Percentiles rank a stretch among this genome's conserved stretches.
Conservation (phyloP, 352 stramenopile genomes). For the Pythium phragmitis region DNA sequence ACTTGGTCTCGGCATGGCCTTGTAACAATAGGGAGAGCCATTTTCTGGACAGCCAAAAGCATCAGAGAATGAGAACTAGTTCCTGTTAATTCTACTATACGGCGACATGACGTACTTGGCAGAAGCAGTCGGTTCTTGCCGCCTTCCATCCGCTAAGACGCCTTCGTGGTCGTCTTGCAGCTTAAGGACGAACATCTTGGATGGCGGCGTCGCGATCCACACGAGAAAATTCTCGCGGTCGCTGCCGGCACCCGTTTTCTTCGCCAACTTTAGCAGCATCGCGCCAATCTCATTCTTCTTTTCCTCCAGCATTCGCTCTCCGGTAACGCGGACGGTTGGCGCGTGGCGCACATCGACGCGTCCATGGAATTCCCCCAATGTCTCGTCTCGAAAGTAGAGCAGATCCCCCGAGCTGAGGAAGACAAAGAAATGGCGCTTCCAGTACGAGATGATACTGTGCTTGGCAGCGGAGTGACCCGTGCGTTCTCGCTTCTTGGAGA, state of each 20-base stretch:
- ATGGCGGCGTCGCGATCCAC: conserved; percentile 81
- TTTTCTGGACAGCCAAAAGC: conserved; percentile 34
- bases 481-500: conserved; percentile 74
- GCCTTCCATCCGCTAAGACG: conserved; percentile 19
- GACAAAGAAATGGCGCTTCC: conserved; percentile 82
- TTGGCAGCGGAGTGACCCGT: conserved; percentile 56
- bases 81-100: too few relatives aligned
- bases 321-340: conserved; percentile 75
- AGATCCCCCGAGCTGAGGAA: conserved; percentile 73
- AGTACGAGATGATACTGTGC: conserved; percentile 84
- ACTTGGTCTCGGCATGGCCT: conserved; percentile 79
- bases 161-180: conserved; percentile 66
- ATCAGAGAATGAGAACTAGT: too few relatives aligned
- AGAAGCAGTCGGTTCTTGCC: conserved; percentile 52
- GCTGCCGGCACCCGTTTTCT: conserved; percentile 34
- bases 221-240: conserved; percentile 71
- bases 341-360: conserved; percentile 77
- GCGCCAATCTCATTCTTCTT: conserved; percentile 56
- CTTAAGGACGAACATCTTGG: conserved; percentile 84
- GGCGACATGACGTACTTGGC: conserved; percentile 38
- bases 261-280: conserved; percentile 71
- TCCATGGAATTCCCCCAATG: conserved; percentile 63
- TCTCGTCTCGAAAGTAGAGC: conserved; percentile 79
- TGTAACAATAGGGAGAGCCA: conserved; percentile 72
- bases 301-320: conserved; percentile 69